phyloP scores from a whole-genome alignment of 192 early-diverging fungal species.

The Backusella parvicylindrica region DNA sequence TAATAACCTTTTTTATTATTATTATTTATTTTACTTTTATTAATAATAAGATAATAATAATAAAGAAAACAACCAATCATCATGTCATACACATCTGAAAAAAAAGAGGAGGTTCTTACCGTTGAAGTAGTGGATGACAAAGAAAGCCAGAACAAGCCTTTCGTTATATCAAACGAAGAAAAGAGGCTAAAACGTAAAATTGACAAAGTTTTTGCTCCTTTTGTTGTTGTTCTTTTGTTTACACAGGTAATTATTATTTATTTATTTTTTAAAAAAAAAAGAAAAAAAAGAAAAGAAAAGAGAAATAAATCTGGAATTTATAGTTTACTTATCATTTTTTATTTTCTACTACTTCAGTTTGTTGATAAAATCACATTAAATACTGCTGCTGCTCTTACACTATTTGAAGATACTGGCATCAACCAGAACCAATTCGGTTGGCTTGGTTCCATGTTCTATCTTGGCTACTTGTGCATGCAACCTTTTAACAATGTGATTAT shows the following conservation, averaged over 20 bases:
- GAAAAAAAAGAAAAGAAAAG: too few species aligned
- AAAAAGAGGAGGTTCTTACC: not conserved
- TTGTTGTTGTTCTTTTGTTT: not conserved
- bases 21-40: too few species aligned
- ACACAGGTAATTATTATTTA: conserved; percentile 2
- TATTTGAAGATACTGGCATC: conserved; percentile 8
- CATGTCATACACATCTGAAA: not conserved
- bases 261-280: too few species aligned
- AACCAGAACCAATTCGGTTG: conserved; percentile 1
- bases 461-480: conserved; percentile 16
- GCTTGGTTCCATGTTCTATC: conserved; percentile 16
- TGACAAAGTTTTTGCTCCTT: not conserved
- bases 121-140: not conserved
- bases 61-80: not conserved
- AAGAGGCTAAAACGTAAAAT: not conserved
- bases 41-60: not conserved
- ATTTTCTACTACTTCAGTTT: not conserved
- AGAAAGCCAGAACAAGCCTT: not conserved
- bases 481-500: not conserved
- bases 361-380: not conserved
- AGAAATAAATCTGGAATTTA: too few species aligned
- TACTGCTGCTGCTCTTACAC: not conserved
- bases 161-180: conserved; percentile 1
- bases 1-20: not conserved
- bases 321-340: not conserved